A percentile compares a stretch with the other conserved stretches of the same genome.
Evolutionary conservation across 768 basidiomycete species (phyloP).

Genomic region (Kwoniella mangroviensis): DNA sequence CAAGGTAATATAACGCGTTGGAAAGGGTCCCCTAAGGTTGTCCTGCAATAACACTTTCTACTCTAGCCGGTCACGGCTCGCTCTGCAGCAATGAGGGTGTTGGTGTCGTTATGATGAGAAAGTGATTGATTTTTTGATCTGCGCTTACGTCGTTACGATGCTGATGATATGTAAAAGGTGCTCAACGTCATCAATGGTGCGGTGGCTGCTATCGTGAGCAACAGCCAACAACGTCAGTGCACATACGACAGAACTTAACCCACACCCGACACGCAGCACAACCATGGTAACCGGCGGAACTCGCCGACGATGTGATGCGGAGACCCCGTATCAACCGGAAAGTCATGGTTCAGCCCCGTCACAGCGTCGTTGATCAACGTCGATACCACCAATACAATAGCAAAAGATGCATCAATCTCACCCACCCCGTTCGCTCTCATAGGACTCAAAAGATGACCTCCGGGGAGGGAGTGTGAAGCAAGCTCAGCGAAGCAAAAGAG

Average conservation of each 20-base stretch:
- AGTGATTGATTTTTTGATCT: not conserved
- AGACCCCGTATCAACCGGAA: not conserved
- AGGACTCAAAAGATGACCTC: not conserved
- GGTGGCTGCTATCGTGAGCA: not conserved
- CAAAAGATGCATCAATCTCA: not conserved
- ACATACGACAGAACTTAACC: not conserved
- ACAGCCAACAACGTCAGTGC: not conserved
- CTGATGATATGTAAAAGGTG: not conserved
- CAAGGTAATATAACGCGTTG: not conserved
- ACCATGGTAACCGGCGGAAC: not conserved
- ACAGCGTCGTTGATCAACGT: too few species aligned
- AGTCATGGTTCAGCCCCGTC: too few species aligned
- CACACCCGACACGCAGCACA: not conserved
- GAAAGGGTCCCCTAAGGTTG: not conserved
- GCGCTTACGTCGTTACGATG: not conserved
- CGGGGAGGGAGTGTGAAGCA: too few species aligned
- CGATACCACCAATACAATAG: not conserved
- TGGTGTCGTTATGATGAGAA: not conserved
- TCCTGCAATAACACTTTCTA: too few species aligned
- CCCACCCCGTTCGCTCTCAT: not conserved
- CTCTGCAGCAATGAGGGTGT: not conserved
- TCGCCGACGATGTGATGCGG: not conserved
- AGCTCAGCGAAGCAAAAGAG: too few species aligned
- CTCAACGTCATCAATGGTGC: not conserved
- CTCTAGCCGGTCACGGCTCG: not conserved